Base-by-base conservation (phyloP, 2,329 filamentous ascomycete genomes). In the Penicillium paneum region DNA sequence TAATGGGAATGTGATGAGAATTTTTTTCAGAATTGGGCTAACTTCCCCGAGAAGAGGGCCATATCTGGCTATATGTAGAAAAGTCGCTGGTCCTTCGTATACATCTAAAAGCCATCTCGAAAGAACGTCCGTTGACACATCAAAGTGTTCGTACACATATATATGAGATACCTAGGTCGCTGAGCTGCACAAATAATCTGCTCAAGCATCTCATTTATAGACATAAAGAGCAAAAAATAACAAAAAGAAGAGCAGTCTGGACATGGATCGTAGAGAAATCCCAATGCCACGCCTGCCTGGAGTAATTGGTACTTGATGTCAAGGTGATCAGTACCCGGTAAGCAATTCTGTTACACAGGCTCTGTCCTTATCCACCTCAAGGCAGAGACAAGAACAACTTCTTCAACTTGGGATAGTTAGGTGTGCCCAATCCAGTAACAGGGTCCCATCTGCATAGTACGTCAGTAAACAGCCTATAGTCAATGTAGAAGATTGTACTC, bases 381-480 rank as follows among this genome's bases (percentile, higher is more conserved):
- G 64, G 64, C 32, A 68, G 41, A 34, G 50, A 54, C 52, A 72
- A 36, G 43, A 67, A 70, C 28, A 70, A 40, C 26, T 67, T 54
- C 61, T 64, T 63, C 56, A 72, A 45, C 52, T 68, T 67, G 8
- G 63, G 60, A 49, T 62, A 71, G 40, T 70, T 67, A 1, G 68
- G 70, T 28, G 66, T 69, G 21, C 69, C 70, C 28, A 72, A 55
- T 4, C 70, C 67, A 10, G 69, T 67, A 5, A 60, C 66, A 1
- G 67, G 68, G 45, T 70, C 68, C 68, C 67, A 71, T 49, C 60
- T 65, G 21, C 15, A 31, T 8, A 1, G 35, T 5, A 21, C 1
- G 48, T 55, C 12, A 59, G 41, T n/a, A 29, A 35, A 24, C 44
- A 32, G 8, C 34, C 8, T 7, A 28, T 3, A 15, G 5, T 2